Conservation (phyloP, 2,329 filamentous ascomycete genomes). For the Metarhizium brunneum region DNA sequence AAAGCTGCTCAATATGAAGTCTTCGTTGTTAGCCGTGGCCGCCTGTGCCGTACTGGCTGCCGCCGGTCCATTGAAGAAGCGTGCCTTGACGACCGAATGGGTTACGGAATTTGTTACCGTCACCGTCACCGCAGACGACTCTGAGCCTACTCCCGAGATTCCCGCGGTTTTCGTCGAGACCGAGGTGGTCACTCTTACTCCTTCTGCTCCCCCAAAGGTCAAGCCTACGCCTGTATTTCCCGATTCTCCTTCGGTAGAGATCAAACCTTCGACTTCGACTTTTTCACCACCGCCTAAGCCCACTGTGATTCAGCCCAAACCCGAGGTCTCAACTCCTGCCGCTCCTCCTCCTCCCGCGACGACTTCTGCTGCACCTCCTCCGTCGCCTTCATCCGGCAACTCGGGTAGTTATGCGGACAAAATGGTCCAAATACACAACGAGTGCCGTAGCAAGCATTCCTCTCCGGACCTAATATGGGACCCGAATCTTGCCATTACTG, state of each 20-base stretch:
- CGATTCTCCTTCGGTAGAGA: too few relatives aligned
- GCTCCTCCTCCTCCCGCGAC: neutral
- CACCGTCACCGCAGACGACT: constrained; percentile 28
- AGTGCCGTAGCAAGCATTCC: constrained; percentile 74
- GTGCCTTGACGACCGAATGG: constrained; percentile 29
- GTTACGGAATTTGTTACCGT: constrained; percentile 34
- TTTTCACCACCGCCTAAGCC: constrained; percentile 6
- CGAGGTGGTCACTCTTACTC: constrained; percentile 3
- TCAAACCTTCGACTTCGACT: neutral
- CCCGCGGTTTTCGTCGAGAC: constrained; percentile 2
- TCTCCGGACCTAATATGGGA: constrained; percentile 58
- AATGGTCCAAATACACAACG: constrained; percentile 69
- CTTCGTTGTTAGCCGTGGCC: constrained; percentile 34
- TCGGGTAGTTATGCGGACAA: constrained; percentile 24
- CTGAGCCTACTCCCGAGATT: neutral
- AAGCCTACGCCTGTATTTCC: too few relatives aligned
- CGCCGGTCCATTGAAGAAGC: constrained; percentile 34
- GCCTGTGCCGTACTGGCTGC: constrained; percentile 36
- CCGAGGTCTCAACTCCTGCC: neutral
- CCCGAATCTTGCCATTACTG: constrained; percentile 51
- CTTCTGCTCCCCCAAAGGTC: neutral
- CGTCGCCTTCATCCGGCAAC: neutral
- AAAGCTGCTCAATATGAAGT: constrained; percentile 32
- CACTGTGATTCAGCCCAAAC: neutral
- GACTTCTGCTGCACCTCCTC: too few relatives aligned